Evolutionary conservation across 2,329 filamentous ascomycete species (phyloP), one percentile per base, ranked within the genome.

Genomic region (Xylariomycetidae sp.): DNA sequence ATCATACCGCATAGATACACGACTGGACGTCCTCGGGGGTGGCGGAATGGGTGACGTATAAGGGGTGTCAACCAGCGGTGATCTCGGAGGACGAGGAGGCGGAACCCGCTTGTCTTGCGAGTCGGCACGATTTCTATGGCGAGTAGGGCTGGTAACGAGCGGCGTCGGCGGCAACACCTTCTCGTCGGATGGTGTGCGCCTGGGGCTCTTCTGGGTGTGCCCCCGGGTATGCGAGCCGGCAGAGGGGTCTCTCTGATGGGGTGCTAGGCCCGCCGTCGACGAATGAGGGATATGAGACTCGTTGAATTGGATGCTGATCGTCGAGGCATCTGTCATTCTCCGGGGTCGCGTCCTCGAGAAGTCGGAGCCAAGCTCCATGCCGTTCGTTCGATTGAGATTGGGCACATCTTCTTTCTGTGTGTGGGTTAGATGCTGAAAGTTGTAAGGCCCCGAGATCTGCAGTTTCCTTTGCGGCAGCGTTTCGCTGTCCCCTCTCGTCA

Each of bases 361-460:
- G 37, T 71, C 69, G 9, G 63, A 62, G 11, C 62, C 61, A 30
- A 68, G 48, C 17, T 69, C 61, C 30, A 57, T 54, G 12, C 61
- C 63, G 44, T 60, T 68, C 3, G 57, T 46, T 17, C 59, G 56
- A 26, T 64, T 58, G 6, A 67, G 40, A 35, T 59, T 61, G 4
- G 66, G 56, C 3, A 70, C 38, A 31, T 69, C 61, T 18, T 77
- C 69, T 29, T 68, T 69, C 10, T 67, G 61, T 10, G 71, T 76
- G 50, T 81, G 77, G 4, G 72, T 69, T 20, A 82, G 65, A 54
- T 82, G 78, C 50, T 81, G 77, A 40, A 82, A 82, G 60, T 82
- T 80, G 57, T 78, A 82, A 3, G 78, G 78, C 1, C 64, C 70
- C 1, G 78, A 82, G 34, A 82, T 82, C 34, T 70, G 67, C 31